These are phyloP conservation scores for Phialophora macrospora DNA, from an alignment of 2,329 filamentous ascomycete genomes.

Conservation along the genomic window DNA sequence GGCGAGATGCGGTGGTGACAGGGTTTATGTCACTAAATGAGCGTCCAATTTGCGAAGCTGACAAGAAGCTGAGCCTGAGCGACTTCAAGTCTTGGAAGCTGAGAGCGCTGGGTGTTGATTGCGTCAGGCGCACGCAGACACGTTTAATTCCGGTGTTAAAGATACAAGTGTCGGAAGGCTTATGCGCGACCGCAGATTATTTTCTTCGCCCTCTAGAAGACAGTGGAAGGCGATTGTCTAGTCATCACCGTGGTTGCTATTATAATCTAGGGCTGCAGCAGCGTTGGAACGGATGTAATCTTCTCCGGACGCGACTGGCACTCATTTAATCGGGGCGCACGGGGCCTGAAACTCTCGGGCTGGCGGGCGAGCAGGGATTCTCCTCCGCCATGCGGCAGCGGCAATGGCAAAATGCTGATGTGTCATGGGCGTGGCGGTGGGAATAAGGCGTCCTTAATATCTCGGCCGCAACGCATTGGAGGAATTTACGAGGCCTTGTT, in stretches of 20 bases:
- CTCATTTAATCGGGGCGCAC: background rate
- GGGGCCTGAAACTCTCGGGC: background rate
- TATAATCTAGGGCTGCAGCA: constrained; percentile 8
- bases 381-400: background rate
- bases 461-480: constrained; percentile 9
- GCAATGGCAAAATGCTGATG: background rate
- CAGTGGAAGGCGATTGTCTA: background rate
- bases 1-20: constrained; percentile 12
- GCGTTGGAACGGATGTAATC: background rate
- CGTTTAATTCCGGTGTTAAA: constrained; percentile 4
- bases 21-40: constrained; percentile 17
- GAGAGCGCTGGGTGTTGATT: background rate
- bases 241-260: constrained; percentile 7
- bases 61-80: constrained; percentile 18
- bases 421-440: constrained; percentile 14
- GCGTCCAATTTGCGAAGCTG: constrained; percentile 24
- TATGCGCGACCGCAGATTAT: no score
- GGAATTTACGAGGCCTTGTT: background rate
- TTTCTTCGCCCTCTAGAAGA: background rate
- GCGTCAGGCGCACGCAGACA: no score
- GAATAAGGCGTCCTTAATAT: constrained; percentile 13
- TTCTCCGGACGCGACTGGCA: background rate
- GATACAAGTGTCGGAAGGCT: no score
- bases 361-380: background rate
- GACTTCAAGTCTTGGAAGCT: constrained; percentile 9